Evolutionary conservation across 345 rosid species (phyloP), one percentile per base, ranked within the genome.

Genomic region (Lagerstroemia speciosa): DNA sequence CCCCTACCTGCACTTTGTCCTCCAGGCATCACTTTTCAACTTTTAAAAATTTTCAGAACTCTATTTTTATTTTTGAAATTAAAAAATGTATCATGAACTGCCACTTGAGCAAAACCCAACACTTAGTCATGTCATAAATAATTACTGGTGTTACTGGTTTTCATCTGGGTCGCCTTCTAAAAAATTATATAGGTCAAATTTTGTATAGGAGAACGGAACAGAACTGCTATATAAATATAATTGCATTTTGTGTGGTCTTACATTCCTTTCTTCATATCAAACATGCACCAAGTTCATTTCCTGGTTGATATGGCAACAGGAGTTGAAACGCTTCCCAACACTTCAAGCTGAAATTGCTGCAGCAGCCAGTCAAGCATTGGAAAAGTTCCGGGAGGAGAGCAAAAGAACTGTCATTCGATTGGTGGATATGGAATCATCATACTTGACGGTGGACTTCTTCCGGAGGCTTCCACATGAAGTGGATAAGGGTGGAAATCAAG

Each of bases 341-440:
- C 79, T 90, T 64, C 89, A 83, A 90, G 82, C 83, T 33, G 93
- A 83, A 82, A 79, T 90, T 57, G 88, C 88, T n/a, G 84, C 77
- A 62, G 96, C 96, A 55, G 81, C 93, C 7, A 78, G 75, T 72
- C 72, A 74, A 17, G 80, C 96, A 14, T 75, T 90, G 71, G 96
- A 87, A 73, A 86, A 76, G 66, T 90, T 90, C 67, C 83, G 88
- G 11, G 96, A 87, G 67, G 91, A 90, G n/a, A 78, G 96, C 71
- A 87, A 78, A 79, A 90, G 86, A 64, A 80, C 93, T 2, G 84
- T 77, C 62, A 15, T 86, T 29, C 78, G 93, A 3, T 70, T 90
- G 70, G 93, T 90, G 37, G 93, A 90, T 37, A 90, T 90, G 96
- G 96, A 90, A 67, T 81, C 96, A 31, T 86, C 93, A 15, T 90